Evolutionary conservation across 345 rosid genomes (phyloP).

Genomic region (Cardamine occulta): DNA sequence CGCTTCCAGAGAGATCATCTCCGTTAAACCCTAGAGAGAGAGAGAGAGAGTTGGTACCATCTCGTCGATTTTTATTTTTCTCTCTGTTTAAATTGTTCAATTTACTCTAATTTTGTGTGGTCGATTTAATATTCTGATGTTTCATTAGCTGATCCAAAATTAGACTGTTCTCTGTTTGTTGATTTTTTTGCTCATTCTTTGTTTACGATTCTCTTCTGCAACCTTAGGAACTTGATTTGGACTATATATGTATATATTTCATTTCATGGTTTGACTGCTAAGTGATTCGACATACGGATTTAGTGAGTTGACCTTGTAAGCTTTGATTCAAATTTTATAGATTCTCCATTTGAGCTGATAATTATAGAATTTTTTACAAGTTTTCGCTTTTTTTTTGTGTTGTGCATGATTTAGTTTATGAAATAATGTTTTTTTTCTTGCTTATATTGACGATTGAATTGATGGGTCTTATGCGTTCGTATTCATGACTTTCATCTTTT

Average conservation of each 20-base stretch:
- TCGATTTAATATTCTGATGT: slow-evolving; percentile 9
- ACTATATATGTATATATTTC: not conserved
- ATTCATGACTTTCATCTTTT: not conserved
- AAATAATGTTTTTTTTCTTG: not conserved
- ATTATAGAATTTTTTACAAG: not conserved
- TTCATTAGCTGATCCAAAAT: slow-evolving; percentile 3
- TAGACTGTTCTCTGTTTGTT: slow-evolving; percentile 1
- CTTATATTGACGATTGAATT: not conserved
- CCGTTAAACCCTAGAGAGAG: slow-evolving; percentile 36
- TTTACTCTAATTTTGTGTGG: not conserved
- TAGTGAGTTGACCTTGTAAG: slow-evolving; percentile 36
- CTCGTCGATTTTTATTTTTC: not conserved
- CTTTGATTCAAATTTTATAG: not conserved
- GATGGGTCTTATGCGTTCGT: not conserved
- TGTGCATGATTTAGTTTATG: not conserved
- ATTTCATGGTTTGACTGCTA: not conserved
- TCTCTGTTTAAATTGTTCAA: not conserved
- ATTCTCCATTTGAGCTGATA: not conserved
- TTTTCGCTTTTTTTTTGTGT: not conserved
- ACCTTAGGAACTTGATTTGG: not conserved
- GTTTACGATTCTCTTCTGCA: slow-evolving; percentile 12
- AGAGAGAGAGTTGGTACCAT: slow-evolving; percentile 13
- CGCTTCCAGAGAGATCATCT: slow-evolving; percentile 38
- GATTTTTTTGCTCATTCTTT: not conserved
- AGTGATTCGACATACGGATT: not conserved